Evolutionary conservation across 148 eudicot genomes (phyloP), one percentile per base, ranked within the genome.

Genomic region (Drosera capensis): DNA sequence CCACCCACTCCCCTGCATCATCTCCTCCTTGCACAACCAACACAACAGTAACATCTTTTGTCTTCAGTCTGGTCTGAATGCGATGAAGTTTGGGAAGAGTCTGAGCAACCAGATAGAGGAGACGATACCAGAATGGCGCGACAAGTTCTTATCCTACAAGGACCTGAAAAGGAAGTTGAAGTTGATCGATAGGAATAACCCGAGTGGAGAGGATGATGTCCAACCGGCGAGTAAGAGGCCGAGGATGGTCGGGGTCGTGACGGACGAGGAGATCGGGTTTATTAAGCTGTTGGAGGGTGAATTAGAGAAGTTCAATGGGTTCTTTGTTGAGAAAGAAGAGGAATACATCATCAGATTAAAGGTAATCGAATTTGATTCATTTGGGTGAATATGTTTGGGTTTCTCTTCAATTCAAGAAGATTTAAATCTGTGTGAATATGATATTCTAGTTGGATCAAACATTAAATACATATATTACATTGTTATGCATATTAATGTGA

Each of bases 1-100:
- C n/a, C n/a, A n/a, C n/a, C n/a, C n/a, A n/a, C n/a, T n/a, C n/a
- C n/a, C n/a, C n/a, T n/a, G n/a, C n/a, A n/a, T n/a, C n/a, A n/a
- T n/a, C n/a, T n/a, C n/a, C n/a, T n/a, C n/a, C n/a, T n/a, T n/a
- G n/a, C n/a, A n/a, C n/a, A n/a, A n/a, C n/a, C n/a, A n/a, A n/a
- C n/a, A n/a, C n/a, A n/a, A n/a, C n/a, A n/a, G n/a, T n/a, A n/a
- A n/a, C n/a, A n/a, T n/a, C n/a, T n/a, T n/a, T n/a, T n/a, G n/a
- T n/a, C n/a, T n/a, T n/a, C n/a, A n/a, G n/a, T n/a, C n/a, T n/a
- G n/a, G n/a, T n/a, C n/a, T n/a, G n/a, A n/a, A n/a, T 19, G 24
- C 5, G 13, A 74, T 86, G 96, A 86, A 86, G 59, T 86, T 86
- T 35, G 96, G 96, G 22, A 86, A 86, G 65, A 66, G 94, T 37